phyloP scores from a whole-genome alignment of 2,329 filamentous ascomycete species.

The Teratosphaeria zuluensis region DNA sequence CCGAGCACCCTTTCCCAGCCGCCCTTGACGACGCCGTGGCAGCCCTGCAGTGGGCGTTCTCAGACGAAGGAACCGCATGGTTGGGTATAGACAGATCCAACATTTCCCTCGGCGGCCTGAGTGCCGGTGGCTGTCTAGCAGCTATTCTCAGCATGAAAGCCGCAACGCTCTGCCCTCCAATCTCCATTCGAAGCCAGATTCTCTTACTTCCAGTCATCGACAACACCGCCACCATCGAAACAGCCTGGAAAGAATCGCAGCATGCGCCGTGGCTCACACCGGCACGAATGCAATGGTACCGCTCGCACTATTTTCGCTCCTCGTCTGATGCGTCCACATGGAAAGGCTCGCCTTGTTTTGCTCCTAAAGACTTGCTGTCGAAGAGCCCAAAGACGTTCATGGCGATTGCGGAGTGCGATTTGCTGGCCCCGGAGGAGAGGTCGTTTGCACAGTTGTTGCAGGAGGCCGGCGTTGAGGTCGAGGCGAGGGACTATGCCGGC shows the following conservation, averaged over 20 bases:
- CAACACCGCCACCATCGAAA: neutral
- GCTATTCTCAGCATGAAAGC: neutral
- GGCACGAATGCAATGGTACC: neutral
- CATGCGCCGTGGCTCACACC: neutral
- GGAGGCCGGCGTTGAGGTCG: neutral
- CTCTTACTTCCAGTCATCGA: neutral
- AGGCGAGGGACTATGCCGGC: neutral
- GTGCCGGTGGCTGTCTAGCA: neutral
- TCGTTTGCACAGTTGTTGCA: neutral
- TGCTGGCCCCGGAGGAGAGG: neutral
- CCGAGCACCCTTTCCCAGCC: neutral
- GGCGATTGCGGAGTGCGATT: neutral
- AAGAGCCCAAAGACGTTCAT: neutral
- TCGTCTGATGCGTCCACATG: neutral
- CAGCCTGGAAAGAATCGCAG: neutral
- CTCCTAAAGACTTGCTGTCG: neutral
- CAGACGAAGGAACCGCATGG: neutral
- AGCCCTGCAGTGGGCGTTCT: neutral
- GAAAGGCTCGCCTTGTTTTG: neutral
- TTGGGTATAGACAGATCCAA: neutral
- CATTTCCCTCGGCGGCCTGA: neutral
- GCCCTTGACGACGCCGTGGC: neutral
- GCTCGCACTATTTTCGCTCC: neutral
- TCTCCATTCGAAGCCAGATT: neutral
- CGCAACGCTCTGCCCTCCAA: neutral